Conservation (phyloP, 2,329 filamentous ascomycete genomes). For the Biscogniauxia marginata region DNA sequence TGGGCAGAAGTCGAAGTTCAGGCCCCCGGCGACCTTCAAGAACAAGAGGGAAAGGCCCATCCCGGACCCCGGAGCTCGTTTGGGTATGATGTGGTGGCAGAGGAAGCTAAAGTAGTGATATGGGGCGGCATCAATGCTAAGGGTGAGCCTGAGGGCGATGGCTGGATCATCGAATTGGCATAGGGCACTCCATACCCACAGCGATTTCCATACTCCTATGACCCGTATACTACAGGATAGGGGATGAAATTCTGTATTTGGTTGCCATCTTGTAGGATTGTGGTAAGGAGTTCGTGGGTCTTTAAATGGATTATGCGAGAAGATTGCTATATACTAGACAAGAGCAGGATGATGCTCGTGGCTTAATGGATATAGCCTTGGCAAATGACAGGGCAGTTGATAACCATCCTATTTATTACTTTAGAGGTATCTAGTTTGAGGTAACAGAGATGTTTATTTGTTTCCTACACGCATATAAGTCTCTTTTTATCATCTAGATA, state of each 20-base stretch:
- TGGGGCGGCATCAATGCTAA: slow-evolving; percentile 52
- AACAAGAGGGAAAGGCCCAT: slow-evolving; percentile 41
- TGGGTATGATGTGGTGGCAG: slow-evolving; percentile 41
- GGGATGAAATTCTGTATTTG: too few species aligned
- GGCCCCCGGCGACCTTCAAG: slow-evolving; percentile 41
- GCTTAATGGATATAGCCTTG: neutral
- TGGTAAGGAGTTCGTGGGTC: too few species aligned
- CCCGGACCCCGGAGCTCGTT: slow-evolving; percentile 40
- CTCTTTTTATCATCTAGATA: neutral
- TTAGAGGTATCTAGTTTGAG: neutral
- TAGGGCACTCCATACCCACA: slow-evolving; percentile 5
- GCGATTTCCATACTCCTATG: neutral
- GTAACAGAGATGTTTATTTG: neutral
- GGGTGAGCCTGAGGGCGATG: slow-evolving; percentile 39
- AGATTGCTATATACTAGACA: slow-evolving; percentile 2
- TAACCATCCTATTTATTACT: too few species aligned
- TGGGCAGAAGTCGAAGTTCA: slow-evolving; percentile 52
- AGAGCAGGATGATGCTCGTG: neutral
- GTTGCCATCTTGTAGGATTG: too few species aligned
- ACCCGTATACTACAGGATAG: too few species aligned
- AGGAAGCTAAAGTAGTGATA: slow-evolving; percentile 46
- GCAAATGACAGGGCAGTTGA: neutral
- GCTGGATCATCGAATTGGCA: slow-evolving; percentile 36
- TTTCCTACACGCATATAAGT: neutral
- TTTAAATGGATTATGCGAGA: too few species aligned